Conservation (phyloP, 1,284 basidiomycete genomes). For the Bondarzewia mesenterica region DNA sequence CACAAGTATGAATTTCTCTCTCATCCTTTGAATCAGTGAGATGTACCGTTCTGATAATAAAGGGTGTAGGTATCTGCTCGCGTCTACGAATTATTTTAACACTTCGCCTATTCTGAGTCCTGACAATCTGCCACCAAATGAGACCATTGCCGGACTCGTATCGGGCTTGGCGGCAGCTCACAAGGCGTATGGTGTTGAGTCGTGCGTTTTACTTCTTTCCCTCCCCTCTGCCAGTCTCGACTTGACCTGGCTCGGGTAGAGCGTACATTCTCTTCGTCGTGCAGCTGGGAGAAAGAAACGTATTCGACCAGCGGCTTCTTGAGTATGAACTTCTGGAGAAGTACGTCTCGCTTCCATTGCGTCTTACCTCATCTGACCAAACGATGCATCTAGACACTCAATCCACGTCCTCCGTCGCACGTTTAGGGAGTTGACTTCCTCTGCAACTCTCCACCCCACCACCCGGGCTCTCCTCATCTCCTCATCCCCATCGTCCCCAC, state of each 20-base stretch:
- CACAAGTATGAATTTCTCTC: slow-evolving; percentile 54
- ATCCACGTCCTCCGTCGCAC: slow-evolving; percentile 73
- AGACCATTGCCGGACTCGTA: slow-evolving; percentile 64
- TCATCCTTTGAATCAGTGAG: background rate
- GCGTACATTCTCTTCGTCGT: slow-evolving; percentile 82
- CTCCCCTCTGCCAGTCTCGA: background rate
- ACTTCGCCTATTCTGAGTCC: slow-evolving; percentile 44
- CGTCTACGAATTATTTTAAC: slow-evolving; percentile 60
- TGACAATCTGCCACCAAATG: slow-evolving; percentile 68
- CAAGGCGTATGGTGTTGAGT: slow-evolving; percentile 54
- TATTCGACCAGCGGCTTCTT: slow-evolving; percentile 89
- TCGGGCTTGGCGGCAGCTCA: slow-evolving; percentile 79
- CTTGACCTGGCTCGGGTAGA: slow-evolving; percentile 25
- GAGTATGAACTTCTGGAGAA: slow-evolving; percentile 80
- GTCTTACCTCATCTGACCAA: background rate
- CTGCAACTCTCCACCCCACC: slow-evolving; percentile 39
- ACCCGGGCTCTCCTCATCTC: slow-evolving; percentile 31
- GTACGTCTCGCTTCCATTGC: slow-evolving; percentile 29
- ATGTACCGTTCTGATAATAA: background rate
- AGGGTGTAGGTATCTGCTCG: slow-evolving; percentile 52
- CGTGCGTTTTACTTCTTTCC: slow-evolving; percentile 26
- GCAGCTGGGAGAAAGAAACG: slow-evolving; percentile 87
- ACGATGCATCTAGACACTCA: slow-evolving; percentile 42
- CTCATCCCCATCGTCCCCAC: slow-evolving; percentile 9
- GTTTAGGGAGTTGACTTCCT: slow-evolving; percentile 54